phyloP scores from a whole-genome alignment of 768 basidiomycete species.

The Antrodiella citrinella region DNA sequence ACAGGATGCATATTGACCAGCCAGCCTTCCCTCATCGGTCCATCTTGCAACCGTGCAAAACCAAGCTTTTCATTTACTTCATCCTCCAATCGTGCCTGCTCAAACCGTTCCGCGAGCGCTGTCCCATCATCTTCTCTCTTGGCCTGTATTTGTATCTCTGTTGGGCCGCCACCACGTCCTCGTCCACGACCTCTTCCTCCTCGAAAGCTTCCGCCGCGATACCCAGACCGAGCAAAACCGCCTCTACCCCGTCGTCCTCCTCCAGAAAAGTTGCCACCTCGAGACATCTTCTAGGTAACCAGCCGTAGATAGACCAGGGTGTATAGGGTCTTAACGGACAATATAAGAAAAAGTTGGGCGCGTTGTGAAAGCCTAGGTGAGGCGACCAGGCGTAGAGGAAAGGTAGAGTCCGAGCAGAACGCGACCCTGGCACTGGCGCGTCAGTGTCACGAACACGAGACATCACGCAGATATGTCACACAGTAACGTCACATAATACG shows the following conservation, averaged over 20 bases:
- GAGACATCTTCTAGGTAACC: slow-evolving; percentile 15
- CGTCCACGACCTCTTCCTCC: slow-evolving; percentile 43
- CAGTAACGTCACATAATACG: neutral
- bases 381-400: neutral
- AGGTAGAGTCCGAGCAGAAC: neutral
- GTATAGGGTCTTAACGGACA: too few species aligned
- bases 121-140: slow-evolving; percentile 88
- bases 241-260: slow-evolving; percentile 23
- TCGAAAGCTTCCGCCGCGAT: slow-evolving; percentile 24
- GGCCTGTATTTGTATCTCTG: slow-evolving; percentile 35
- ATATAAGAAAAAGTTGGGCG: too few species aligned
- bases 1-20: slow-evolving; percentile 98
- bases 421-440: neutral
- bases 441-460: neutral
- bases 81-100: slow-evolving; percentile 64
- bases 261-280: slow-evolving; percentile 13
- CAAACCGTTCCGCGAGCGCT: slow-evolving; percentile 78
- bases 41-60: slow-evolving; percentile 76
- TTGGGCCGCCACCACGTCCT: slow-evolving; percentile 33
- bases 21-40: slow-evolving; percentile 78
- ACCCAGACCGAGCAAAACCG: slow-evolving; percentile 32
- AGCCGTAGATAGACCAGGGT: too few species aligned
- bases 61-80: slow-evolving; percentile 94
- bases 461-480: neutral
- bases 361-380: too few species aligned